phyloP scores from a whole-genome alignment of 139 green algal genomes.

The Chlamydomonas sp. region DNA sequence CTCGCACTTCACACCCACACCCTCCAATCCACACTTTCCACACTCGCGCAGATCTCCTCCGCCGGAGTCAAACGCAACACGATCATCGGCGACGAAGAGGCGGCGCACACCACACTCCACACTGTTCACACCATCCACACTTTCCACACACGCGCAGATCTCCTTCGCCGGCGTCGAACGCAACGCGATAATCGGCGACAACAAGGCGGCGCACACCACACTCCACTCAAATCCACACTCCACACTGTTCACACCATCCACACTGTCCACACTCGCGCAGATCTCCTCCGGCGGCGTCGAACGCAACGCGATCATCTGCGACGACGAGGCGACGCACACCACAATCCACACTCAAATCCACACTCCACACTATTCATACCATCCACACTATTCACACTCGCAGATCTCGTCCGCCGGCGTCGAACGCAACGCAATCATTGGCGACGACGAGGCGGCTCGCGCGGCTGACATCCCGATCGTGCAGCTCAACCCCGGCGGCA shows the following conservation, averaged over 20 bases:
- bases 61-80: constrained; percentile 78
- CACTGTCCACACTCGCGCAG: too few relatives aligned
- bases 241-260: too few relatives aligned
- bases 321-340: constrained; percentile 55
- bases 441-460: constrained; percentile 55
- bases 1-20: too few relatives aligned
- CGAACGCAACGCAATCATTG: constrained; percentile 78
- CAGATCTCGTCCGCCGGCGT: constrained; percentile 56
- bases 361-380: too few relatives aligned
- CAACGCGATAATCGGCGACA: constrained; percentile 70
- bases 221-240: too few relatives aligned
- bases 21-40: too few relatives aligned
- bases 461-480: constrained; percentile 80
- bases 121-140: too few relatives aligned
- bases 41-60: constrained; percentile 42
- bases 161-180: constrained; percentile 68
- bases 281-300: constrained; percentile 66
- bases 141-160: too few relatives aligned
- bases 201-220: constrained; percentile 48
- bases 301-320: constrained; percentile 72
- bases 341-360: too few relatives aligned
- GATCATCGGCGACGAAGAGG: constrained; percentile 63
- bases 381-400: too few relatives aligned
- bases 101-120: too few relatives aligned
- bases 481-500: constrained; percentile 69